Conservation (phyloP, 257 asterid genomes). For the Echium plantagineum region DNA sequence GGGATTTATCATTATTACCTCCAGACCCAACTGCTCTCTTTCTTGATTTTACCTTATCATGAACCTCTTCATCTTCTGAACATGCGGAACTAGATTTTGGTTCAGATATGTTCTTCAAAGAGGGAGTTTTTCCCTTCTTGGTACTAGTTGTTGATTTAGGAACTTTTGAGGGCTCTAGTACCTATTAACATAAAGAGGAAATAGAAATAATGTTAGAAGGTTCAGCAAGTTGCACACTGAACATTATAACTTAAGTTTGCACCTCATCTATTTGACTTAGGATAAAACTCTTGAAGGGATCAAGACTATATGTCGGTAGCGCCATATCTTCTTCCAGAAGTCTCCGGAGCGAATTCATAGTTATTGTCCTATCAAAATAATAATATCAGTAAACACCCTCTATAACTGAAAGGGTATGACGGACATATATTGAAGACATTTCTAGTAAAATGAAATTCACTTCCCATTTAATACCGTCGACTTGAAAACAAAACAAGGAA, state of each 20-base stretch:
- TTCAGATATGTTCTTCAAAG: constrained; percentile 24
- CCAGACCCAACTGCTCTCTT: constrained; percentile 32
- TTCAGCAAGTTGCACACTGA: not conserved
- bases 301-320: constrained; percentile 53
- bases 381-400: constrained; percentile 10
- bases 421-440: not conserved
- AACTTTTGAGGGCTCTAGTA: constrained; percentile 31
- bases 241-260: constrained; percentile 3
- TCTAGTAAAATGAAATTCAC: not conserved
- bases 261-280: constrained; percentile 60
- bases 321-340: constrained; percentile 83
- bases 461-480: too few species aligned
- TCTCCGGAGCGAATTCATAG: constrained; percentile 73
- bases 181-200: constrained; percentile 27
- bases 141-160: constrained; percentile 27
- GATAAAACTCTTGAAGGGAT: constrained; percentile 67
- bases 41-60: constrained; percentile 34
- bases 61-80: constrained; percentile 9
- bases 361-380: constrained; percentile 41
- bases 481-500: too few species aligned
- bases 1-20: constrained; percentile 29
- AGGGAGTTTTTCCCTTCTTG: constrained; percentile 30
- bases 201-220: constrained; percentile 2
- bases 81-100: constrained; percentile 25
- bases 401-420: not conserved